Evolutionary conservation across 1,284 basidiomycete genomes (phyloP).

Genomic region (Xerocomus minutiporus): DNA sequence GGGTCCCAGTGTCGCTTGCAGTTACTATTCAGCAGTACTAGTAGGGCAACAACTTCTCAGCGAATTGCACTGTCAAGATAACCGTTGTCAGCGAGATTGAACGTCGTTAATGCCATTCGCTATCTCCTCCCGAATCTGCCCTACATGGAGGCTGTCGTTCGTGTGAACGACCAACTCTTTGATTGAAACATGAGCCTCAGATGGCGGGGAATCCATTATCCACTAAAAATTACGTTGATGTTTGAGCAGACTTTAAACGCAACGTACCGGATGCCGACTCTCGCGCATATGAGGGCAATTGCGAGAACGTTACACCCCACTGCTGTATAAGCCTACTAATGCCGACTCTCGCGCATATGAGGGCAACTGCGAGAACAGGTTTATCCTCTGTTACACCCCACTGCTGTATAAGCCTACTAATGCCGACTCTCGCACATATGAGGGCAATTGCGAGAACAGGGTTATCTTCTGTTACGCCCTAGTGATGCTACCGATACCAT

Average conservation of each 20-base stretch:
- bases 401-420: too few relatives aligned
- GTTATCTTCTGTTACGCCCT: too few relatives aligned
- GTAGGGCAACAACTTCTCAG: conserved; percentile 5
- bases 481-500: background rate
- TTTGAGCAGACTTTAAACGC: conserved; percentile 18
- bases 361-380: background rate
- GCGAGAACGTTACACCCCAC: too few relatives aligned
- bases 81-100: conserved; percentile 15
- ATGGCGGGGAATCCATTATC: background rate
- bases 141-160: conserved; percentile 7
- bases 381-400: too few relatives aligned
- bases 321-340: too few relatives aligned
- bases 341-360: background rate
- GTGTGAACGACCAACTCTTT: conserved; percentile 13
- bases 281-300: background rate
- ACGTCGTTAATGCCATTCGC: conserved; percentile 10
- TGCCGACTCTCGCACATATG: background rate
- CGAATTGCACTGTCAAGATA: conserved; percentile 10
- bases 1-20: conserved; percentile 6
- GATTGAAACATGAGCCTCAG: conserved; percentile 3
- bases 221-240: conserved; percentile 16
- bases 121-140: conserved; percentile 9
- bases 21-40: conserved; percentile 8
- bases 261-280: background rate
- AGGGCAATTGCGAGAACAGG: background rate